Evolutionary conservation across 176 grass and related monocot species (phyloP).

Genomic region (Elaeis guineensis): DNA sequence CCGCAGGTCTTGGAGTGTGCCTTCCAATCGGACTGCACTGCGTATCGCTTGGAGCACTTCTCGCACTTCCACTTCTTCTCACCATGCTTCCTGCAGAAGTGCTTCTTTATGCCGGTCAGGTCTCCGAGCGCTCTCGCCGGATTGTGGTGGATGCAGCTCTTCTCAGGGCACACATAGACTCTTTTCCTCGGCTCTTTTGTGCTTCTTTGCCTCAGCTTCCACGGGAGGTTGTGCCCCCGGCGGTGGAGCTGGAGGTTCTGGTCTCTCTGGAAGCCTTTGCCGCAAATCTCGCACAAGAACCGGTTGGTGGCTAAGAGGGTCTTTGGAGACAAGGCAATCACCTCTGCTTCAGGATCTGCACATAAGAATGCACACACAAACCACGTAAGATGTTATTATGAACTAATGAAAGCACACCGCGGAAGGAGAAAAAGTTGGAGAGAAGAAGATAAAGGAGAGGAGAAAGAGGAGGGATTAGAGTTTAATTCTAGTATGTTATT

Average conservation of each 20-base stretch:
- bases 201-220: constrained; percentile 83
- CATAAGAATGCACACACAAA: neutral
- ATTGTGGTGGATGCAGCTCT: constrained; percentile 84
- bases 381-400: no score
- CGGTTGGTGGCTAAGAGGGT: constrained; percentile 80
- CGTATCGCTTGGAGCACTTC: constrained; percentile 77
- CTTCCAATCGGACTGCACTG: constrained; percentile 99
- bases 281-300: constrained; percentile 94
- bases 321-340: constrained; percentile 69
- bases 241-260: constrained; percentile 94
- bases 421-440: no score
- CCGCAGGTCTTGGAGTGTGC: constrained; percentile 91
- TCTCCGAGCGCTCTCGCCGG: constrained; percentile 66
- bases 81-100: constrained; percentile 96
- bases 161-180: constrained; percentile 88
- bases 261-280: constrained; percentile 89
- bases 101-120: constrained; percentile 96
- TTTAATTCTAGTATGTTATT: no score
- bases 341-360: constrained; percentile 81
- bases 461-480: no score
- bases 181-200: constrained; percentile 69
- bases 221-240: constrained; percentile 78
- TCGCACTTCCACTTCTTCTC: constrained; percentile 99
- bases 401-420: no score
- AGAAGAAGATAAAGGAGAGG: no score